Base-by-base conservation (phyloP, 2,329 filamentous ascomycete genomes). In the Whalleya microplaca region DNA sequence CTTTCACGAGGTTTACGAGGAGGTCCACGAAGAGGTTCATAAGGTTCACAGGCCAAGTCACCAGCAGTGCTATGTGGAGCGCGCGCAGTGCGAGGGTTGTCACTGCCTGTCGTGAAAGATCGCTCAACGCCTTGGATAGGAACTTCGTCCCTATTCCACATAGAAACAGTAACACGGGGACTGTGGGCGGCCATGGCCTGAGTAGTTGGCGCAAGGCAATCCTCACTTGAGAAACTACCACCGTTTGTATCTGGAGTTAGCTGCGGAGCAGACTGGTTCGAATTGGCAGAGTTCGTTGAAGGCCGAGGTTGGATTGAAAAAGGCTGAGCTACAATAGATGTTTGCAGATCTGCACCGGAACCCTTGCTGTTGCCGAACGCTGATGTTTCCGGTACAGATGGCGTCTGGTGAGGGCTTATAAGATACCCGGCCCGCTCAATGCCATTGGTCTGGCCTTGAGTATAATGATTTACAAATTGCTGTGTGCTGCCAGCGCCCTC, bases 161-260 rank as follows among this genome's bases (percentile, higher is more conserved):
- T 72, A 1, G 83, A 85, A 46, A 85, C 80, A 5, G 78, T 84
- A 19, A 86, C 80, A 23, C 77, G 77, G 6, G 83, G 83, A 64
- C 83, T 85, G 56, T 76, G 78, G 19, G 72, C 68, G 29, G 74
- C 69, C 77, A 81, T 82, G 51, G 72, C 65, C 48, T 73, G 64
- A 8, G 73, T 65, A 44, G 71, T 69, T 2, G 75, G 72, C 3
- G 71, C 75, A 37, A 76, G 64, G 42, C 75, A 76, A 66, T 82
- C 81, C 65, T 83, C 80, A 56, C 80, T 82, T 3, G 82, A 81
- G 51, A 72, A 75, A 46, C 76, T 77, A 61, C 76, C 82, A 56
- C 74, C 78, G 63, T 77, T 80, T 18, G 78, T 78, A 46, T 79
- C 77, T 3, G 80, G 80, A 1, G 82, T 84, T 40, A 80, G 71